These are phyloP conservation scores for Amylostereum areolatum DNA, from an alignment of 1,284 basidiomycete genomes.

Conservation along the genomic window DNA sequence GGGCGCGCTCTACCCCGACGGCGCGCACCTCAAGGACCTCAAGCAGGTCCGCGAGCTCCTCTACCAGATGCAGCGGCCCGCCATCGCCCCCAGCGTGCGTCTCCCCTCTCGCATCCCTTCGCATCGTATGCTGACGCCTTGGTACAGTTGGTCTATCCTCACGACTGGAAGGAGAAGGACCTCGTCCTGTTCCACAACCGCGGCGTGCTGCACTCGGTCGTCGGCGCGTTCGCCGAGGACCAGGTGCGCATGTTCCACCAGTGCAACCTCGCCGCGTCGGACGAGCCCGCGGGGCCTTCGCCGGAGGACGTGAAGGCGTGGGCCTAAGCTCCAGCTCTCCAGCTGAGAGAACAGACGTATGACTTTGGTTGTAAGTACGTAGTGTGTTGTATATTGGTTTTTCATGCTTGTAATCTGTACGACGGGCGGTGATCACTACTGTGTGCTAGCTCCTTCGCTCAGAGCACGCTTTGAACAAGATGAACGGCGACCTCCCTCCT, in stretches of 20 bases:
- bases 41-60: slow-evolving; percentile 65
- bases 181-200: slow-evolving; percentile 72
- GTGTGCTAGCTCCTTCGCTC: too few relatives aligned
- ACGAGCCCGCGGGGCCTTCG: slow-evolving; percentile 60
- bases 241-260: slow-evolving; percentile 77
- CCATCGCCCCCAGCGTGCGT: slow-evolving; percentile 61
- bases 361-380: too few relatives aligned
- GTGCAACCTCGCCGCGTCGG: slow-evolving; percentile 76
- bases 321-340: slow-evolving; percentile 42
- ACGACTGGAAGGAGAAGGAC: slow-evolving; percentile 63
- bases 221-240: slow-evolving; percentile 66
- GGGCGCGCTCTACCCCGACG: slow-evolving; percentile 68
- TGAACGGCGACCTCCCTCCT: too few relatives aligned
- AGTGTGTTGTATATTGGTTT: too few relatives aligned
- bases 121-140: background rate
- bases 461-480: too few relatives aligned
- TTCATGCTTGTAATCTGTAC: too few relatives aligned
- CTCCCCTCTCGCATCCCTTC: background rate
- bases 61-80: slow-evolving; percentile 78
- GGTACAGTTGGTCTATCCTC: slow-evolving; percentile 52
- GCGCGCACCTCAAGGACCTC: slow-evolving; percentile 65
- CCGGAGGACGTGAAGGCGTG: slow-evolving; percentile 58
- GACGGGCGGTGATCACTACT: too few relatives aligned
- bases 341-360: too few relatives aligned
- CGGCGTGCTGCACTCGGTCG: slow-evolving; percentile 72